Evolutionary conservation across 139 green algal genomes (phyloP), one percentile per base, ranked within the genome.

Genomic region (Axilococcus clingmanii): DNA sequence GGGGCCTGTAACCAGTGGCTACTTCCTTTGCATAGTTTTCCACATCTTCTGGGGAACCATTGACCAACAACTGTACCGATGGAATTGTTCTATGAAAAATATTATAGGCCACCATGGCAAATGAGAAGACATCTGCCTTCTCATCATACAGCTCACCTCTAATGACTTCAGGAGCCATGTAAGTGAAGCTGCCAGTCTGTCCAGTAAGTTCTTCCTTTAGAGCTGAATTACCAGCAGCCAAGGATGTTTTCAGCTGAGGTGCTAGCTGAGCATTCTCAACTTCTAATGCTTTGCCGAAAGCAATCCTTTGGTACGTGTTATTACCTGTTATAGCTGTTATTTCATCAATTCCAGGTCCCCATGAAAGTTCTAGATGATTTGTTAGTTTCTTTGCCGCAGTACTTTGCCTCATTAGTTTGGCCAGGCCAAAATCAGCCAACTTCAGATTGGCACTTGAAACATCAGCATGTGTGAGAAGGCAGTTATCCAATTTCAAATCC

Each of bases 91-190:
- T 66, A 24, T 41, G 66, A 49, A 88, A 75, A 35, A 93, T 58
- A 65, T 93, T 80, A 48, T 75, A 91, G 45, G 82, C 65, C 34
- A 91, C 78, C 29, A 93, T 61, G 35, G 60, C 84, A 51, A 88
- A 87, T 22, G 23, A 60, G 59, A 89, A 93, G n/a, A 90, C 67
- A 41, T 89, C 80, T 23, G 78, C 68, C 59, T 83, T 82, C 41
- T 83, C 70, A 27, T 84, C 78, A 70, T 91, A 91, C 1, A 22
- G n/a, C 31, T 61, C 32, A 54, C 53, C 43, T 57, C 30, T 6
- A 22, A 54, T 19, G 15, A 51, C 45, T 55, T 57, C 49, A 0
- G 49, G 49, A 22, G 48, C 67, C 67, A 76, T 76, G 37, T 76
- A 76, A 16, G 48, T 40, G 14, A 66, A 56, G 7, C 25, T 51